Conservation (phyloP, 495 filamentous ascomycete species). For the Aspergillus bertholletiae region DNA sequence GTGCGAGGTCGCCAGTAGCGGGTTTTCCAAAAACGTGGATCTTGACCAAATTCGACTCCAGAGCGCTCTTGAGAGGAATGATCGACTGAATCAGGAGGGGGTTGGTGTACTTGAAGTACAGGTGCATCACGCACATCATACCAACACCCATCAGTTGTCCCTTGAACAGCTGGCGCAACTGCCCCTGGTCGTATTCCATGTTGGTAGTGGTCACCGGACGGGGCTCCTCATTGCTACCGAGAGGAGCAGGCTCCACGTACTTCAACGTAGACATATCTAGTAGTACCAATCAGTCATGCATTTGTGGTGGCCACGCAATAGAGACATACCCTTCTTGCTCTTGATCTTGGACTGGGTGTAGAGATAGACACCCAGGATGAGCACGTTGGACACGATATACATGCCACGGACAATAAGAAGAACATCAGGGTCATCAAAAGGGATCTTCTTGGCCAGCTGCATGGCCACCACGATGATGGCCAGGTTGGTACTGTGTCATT, state of each 20-base stretch:
- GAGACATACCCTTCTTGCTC: conserved; percentile 83
- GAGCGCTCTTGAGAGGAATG: conserved; percentile 91
- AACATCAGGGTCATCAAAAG: conserved; percentile 87
- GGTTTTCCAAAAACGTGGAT: conserved; percentile 89
- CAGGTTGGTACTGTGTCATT: conserved; percentile 72
- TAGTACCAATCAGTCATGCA: not conserved
- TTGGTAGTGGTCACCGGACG: conserved; percentile 95
- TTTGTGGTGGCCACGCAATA: not conserved
- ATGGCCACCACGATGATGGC: conserved; percentile 95
- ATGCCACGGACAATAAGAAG: conserved; percentile 77
- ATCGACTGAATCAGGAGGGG: conserved; percentile 97
- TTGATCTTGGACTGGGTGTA: conserved; percentile 81
- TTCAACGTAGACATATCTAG: conserved; percentile 95
- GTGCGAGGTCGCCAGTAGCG: conserved; percentile 86
- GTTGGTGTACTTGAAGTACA: conserved; percentile 99
- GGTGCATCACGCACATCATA: conserved; percentile 98
- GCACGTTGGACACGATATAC: conserved; percentile 83
- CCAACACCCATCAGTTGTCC: conserved; percentile 88
- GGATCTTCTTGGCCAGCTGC: conserved; percentile 94
- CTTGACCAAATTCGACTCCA: conserved; percentile 93
- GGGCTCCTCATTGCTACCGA: conserved; percentile 88
- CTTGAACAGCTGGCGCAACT: conserved; percentile 79
- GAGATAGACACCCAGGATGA: conserved; percentile 80
- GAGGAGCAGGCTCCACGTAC: conserved; percentile 91
- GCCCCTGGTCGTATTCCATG: conserved; percentile 83